Base-by-base conservation (phyloP, 805 yeast species). In the Ogataea angusta region DNA sequence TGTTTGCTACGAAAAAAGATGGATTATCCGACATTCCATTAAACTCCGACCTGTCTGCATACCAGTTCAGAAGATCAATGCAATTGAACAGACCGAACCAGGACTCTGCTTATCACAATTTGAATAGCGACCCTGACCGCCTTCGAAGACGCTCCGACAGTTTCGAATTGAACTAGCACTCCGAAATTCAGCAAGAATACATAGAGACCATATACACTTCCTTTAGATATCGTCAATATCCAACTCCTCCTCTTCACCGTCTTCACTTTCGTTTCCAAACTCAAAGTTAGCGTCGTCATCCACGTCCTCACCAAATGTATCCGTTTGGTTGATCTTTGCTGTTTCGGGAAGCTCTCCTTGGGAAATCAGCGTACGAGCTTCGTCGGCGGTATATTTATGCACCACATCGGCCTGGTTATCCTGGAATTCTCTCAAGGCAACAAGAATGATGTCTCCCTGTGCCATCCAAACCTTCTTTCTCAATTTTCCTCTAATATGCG, bases 391-490 rank as follows among this genome's bases (percentile, higher is more conserved):
- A 70, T 84, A 93, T 70, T 93, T 93, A 68, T 91, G 95, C 43
- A 93, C 91, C 54, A 93, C 97, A 66, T 93, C 99, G 74, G 97
- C 93, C 67, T 86, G 95, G 48, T 87, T 96, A 60, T 91, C 97
- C 70, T 93, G 97, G 80, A 93, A 93, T 61, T 93, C 99, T 76
- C 99, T 89, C 57, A 93, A 78, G 6, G 96, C 90, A 34, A 91
- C 93, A 62, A 93, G 73, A 54, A 93, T 88, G 57, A 93, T 93
- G 65, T 93, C 99, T 72, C 99, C 99, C 67, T 89, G 98, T 34
- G 86, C 86, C 88, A 93, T 90, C 99, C 99, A 93, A 47, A 93
- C 99, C 79, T 91, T 93, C 83, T 93, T 93, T 78, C 99, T 86
- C 71, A 93, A 78, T 66, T 93, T 93, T 59, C 99, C 99, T 77